Evolutionary conservation across 768 basidiomycete species (phyloP).

Genomic region (Cyathus striatus): DNA sequence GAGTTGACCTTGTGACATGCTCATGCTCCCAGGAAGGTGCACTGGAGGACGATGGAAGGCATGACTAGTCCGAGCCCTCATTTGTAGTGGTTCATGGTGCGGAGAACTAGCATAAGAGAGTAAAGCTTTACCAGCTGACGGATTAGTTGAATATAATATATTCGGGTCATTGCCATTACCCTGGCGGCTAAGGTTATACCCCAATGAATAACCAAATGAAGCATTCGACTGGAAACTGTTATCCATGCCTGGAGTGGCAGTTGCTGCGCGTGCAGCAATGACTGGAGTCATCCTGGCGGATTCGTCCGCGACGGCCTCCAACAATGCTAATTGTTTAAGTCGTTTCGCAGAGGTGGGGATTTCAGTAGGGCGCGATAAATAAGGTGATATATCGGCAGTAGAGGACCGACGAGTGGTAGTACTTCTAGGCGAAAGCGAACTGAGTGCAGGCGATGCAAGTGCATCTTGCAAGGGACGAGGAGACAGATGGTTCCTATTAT

Average conservation of each 20-base stretch:
- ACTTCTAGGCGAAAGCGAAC: conserved; percentile 15
- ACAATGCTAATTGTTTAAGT: conserved; percentile 63
- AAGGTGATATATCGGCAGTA: conserved; percentile 66
- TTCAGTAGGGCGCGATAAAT: conserved; percentile 50
- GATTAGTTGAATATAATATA: conserved; percentile 29
- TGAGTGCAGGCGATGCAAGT: conserved; percentile 7
- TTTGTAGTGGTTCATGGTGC: conserved; percentile 31
- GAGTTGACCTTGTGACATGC: conserved; percentile 49
- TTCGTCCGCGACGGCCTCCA: conserved; percentile 71
- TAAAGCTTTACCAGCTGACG: background rate
- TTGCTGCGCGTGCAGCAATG: conserved; percentile 19
- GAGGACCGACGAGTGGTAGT: conserved; percentile 37
- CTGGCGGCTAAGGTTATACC: conserved; percentile 10
- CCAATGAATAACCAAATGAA: conserved; percentile 6
- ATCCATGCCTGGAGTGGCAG: conserved; percentile 12
- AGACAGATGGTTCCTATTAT: background rate
- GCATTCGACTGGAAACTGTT: background rate
- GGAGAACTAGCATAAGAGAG: background rate
- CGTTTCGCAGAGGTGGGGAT: conserved; percentile 56
- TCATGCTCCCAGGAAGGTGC: conserved; percentile 32
- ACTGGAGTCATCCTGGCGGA: conserved; percentile 57
- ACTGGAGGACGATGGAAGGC: conserved; percentile 29
- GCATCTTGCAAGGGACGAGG: background rate
- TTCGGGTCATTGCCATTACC: conserved; percentile 14
- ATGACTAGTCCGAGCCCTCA: conserved; percentile 44